Conservation (phyloP, 2,329 filamentous ascomycete species). For the Penicillium sp. region DNA sequence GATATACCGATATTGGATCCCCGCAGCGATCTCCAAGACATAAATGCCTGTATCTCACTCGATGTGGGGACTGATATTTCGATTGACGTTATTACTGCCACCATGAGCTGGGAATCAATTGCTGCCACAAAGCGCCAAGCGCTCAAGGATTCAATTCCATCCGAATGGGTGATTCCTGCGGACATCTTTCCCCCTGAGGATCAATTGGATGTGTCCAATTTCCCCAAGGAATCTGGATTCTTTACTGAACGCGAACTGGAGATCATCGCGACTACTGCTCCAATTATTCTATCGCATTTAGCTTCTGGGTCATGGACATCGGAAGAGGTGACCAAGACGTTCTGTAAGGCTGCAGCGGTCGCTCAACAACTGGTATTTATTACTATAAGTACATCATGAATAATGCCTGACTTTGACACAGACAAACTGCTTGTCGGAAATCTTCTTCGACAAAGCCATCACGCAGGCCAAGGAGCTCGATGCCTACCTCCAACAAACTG, state of each 20-base stretch:
- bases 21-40: neutral
- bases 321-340: constrained; percentile 52
- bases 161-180: constrained; percentile 58
- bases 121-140: constrained; percentile 47
- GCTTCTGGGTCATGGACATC: constrained; percentile 45
- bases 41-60: neutral
- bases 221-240: constrained; percentile 58
- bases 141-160: constrained; percentile 53
- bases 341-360: constrained; percentile 55
- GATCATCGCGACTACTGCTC: constrained; percentile 46
- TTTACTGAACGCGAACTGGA: constrained; percentile 55
- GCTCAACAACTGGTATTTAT: constrained; percentile 50
- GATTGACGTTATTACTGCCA: neutral
- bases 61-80: neutral
- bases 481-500: constrained; percentile 29
- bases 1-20: neutral
- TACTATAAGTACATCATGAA: neutral
- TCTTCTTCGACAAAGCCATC: constrained; percentile 38
- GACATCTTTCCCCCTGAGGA: constrained; percentile 53
- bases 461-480: constrained; percentile 40
- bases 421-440: constrained; percentile 40
- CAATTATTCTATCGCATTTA: constrained; percentile 33
- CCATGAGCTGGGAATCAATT: constrained; percentile 43
- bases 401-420: neutral
- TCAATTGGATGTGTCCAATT: constrained; percentile 57